Evolutionary conservation across 352 stramenopile species (phyloP).

Genomic region (Aphanomyces stellatus): DNA sequence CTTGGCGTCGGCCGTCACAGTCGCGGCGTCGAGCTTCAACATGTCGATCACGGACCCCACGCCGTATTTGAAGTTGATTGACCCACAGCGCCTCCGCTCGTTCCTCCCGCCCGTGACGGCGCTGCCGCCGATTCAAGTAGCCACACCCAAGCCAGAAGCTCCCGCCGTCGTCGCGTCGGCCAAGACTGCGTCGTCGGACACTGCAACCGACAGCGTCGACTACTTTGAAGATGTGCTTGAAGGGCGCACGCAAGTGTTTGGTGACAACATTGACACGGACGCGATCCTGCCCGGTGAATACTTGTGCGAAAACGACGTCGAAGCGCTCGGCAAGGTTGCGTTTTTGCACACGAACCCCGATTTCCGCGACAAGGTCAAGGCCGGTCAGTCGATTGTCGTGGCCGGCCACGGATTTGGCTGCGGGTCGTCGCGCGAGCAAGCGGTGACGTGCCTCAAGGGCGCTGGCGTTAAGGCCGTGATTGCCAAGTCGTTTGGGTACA

Average conservation of each 20-base stretch:
- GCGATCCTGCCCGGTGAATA: slow-evolving; percentile 78
- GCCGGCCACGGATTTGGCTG: slow-evolving; percentile 75
- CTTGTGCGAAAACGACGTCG: slow-evolving; percentile 78
- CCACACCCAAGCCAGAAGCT: slow-evolving; percentile 48
- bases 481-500: slow-evolving; percentile 79
- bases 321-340: slow-evolving; percentile 70
- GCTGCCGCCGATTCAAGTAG: slow-evolving; percentile 34
- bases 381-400: slow-evolving; percentile 65
- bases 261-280: slow-evolving; percentile 86
- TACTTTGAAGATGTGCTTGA: slow-evolving; percentile 33
- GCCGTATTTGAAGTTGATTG: slow-evolving; percentile 64
- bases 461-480: slow-evolving; percentile 75
- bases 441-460: slow-evolving; percentile 72
- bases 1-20: slow-evolving; percentile 66
- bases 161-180: slow-evolving; percentile 21
- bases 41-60: slow-evolving; percentile 74
- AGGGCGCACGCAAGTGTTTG: slow-evolving; percentile 70
- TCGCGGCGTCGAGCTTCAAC: slow-evolving; percentile 72
- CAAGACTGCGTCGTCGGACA: slow-evolving; percentile 12
- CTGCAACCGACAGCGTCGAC: slow-evolving; percentile 35
- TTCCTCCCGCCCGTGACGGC: slow-evolving; percentile 43
- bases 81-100: slow-evolving; percentile 53
- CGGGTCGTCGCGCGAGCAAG: slow-evolving; percentile 77
- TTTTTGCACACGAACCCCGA: slow-evolving; percentile 82
- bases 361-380: slow-evolving; percentile 70